These are phyloP conservation scores for Discostella pseudostelligera DNA, from an alignment of 108 stramenopile species.

Conservation along the genomic window DNA sequence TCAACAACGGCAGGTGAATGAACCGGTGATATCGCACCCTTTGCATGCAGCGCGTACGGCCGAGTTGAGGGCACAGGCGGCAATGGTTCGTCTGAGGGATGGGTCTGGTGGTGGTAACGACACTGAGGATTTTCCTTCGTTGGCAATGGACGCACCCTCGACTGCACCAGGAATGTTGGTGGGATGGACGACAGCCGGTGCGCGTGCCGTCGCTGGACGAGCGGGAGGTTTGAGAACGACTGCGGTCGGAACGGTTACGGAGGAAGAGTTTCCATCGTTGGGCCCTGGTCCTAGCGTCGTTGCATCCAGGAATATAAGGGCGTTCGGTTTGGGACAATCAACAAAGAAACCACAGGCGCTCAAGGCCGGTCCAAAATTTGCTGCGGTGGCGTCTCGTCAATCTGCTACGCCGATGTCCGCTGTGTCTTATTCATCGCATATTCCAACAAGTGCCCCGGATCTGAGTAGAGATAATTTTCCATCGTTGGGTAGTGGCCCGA, in stretches of 20 bases:
- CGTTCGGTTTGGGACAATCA: no score
- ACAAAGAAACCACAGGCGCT: conserved; percentile 13
- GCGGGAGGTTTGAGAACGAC: conserved; percentile 25
- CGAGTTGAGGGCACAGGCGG: conserved; percentile 72
- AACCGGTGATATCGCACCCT: conserved; percentile 57
- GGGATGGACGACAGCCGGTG: conserved; percentile 32
- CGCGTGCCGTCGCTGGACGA: conserved; percentile 10
- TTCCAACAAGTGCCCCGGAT: conserved; percentile 21
- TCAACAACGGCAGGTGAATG: conserved; percentile 40
- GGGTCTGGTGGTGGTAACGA: conserved; percentile 26
- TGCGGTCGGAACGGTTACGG: conserved; percentile 27
- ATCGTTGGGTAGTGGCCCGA: conserved; percentile 41
- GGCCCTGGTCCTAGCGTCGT: conserved; percentile 3
- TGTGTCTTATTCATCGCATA: conserved; percentile 38
- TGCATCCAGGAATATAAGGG: no score
- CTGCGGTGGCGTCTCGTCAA: conserved; percentile 28
- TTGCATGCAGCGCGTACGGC: conserved; percentile 79
- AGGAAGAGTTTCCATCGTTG: conserved; percentile 49
- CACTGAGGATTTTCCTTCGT: conserved; percentile 66
- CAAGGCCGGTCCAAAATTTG: conserved; percentile 24
- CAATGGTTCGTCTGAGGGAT: conserved; percentile 50
- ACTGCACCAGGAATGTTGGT: conserved; percentile 18
- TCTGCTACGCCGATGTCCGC: conserved; percentile 28
- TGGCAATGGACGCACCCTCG: conserved; percentile 30
- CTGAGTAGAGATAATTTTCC: conserved; percentile 58